Percentiles rank a stretch among this genome's conserved stretches.
phyloP scores from a whole-genome alignment of 169 alveolate species.

The Eimeria brunetti region DNA sequence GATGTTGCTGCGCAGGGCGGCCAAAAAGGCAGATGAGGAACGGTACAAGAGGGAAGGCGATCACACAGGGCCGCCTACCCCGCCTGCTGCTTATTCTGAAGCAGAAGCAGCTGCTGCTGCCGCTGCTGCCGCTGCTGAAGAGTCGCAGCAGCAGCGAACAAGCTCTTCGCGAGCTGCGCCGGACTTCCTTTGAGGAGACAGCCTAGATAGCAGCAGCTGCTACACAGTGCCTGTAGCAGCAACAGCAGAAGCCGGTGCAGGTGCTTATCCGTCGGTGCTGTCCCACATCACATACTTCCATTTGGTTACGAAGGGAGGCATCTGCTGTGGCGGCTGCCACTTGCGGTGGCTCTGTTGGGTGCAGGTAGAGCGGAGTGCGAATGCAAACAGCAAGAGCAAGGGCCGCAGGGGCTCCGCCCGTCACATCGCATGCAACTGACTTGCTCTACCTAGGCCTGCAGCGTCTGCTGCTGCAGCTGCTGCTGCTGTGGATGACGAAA shows the following conservation, averaged over 20 bases:
- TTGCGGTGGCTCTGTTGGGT: not conserved
- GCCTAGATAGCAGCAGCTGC: not conserved
- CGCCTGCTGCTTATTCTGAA: not conserved
- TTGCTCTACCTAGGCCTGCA: not conserved
- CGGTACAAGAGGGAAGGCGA: conserved; percentile 67
- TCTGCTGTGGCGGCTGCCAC: not conserved
- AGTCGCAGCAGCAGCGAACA: not conserved
- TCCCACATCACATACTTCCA: not conserved
- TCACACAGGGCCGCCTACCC: conserved; percentile 38
- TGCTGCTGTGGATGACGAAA: not conserved
- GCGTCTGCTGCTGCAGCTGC: not conserved
- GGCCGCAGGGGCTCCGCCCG: not conserved
- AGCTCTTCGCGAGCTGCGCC: not conserved
- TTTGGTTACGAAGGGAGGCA: not conserved
- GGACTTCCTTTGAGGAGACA: not conserved
- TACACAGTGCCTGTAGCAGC: not conserved
- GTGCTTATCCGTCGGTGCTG: not conserved
- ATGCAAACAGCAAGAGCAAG: not conserved
- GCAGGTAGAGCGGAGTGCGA: not conserved
- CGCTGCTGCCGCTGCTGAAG: not conserved
- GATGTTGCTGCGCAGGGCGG: conserved; percentile 36
- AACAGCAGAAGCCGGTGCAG: not conserved
- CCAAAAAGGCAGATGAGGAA: conserved; percentile 75
- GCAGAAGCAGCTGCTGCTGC: not conserved
- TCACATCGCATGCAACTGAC: not conserved